Conservation (phyloP, 2,329 filamentous ascomycete species). For the Fusarium circinatum region DNA sequence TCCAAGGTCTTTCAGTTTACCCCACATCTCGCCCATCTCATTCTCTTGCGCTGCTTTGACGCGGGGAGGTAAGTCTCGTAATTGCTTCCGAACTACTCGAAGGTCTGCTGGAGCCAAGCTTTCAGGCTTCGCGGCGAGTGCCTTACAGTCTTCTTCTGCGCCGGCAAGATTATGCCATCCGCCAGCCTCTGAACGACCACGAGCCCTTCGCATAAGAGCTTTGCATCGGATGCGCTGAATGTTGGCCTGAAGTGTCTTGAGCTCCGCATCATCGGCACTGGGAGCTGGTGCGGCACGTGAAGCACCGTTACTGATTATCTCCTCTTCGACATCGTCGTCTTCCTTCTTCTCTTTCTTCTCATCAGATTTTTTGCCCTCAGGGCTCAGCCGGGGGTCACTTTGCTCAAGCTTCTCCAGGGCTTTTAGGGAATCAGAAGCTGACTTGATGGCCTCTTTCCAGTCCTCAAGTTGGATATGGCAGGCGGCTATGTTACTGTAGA, state of each 20-base stretch:
- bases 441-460: slow-evolving; percentile 84
- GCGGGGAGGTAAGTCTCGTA: slow-evolving; percentile 72
- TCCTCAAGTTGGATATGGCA: slow-evolving; percentile 86
- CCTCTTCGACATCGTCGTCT: slow-evolving; percentile 61
- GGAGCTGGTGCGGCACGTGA: slow-evolving; percentile 57
- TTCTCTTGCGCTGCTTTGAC: slow-evolving; percentile 83
- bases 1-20: slow-evolving; percentile 90
- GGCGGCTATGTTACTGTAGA: slow-evolving; percentile 89
- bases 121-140: slow-evolving; percentile 63
- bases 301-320: slow-evolving; percentile 70
- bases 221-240: slow-evolving; percentile 83
- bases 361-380: slow-evolving; percentile 53
- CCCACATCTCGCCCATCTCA: slow-evolving; percentile 98
- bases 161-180: slow-evolving; percentile 84
- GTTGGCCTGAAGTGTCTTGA: slow-evolving; percentile 59
- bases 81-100: slow-evolving; percentile 73
- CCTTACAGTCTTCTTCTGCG: slow-evolving; percentile 82
- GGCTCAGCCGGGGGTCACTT: slow-evolving; percentile 47
- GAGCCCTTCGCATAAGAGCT: slow-evolving; percentile 81
- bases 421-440: slow-evolving; percentile 78
- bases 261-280: slow-evolving; percentile 22
- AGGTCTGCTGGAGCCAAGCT: slow-evolving; percentile 71
- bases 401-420: slow-evolving; percentile 71
- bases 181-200: slow-evolving; percentile 74
- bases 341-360: slow-evolving; percentile 48